Conservation (phyloP, 306 rosid genomes). For the Echinosophora koreensis region DNA sequence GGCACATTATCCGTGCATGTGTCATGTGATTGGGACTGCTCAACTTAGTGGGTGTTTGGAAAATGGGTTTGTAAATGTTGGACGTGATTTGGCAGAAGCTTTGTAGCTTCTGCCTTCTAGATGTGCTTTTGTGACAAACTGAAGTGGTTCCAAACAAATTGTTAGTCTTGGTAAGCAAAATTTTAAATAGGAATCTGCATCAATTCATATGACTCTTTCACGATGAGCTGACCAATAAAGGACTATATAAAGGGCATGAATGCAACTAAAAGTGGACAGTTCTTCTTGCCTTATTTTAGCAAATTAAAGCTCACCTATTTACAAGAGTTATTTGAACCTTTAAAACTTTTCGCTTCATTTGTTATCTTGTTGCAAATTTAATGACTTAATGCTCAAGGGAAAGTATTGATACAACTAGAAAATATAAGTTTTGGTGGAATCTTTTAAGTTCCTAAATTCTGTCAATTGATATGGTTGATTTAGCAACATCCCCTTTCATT, state of each 20-base stretch:
- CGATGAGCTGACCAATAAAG: conserved; percentile 10
- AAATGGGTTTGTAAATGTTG: too few relatives aligned
- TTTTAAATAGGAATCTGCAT: background rate
- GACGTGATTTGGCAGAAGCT: too few relatives aligned
- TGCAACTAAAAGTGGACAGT: conserved; percentile 11
- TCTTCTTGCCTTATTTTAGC: background rate
- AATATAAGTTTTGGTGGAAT: background rate
- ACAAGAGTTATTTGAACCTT: conserved; percentile 20
- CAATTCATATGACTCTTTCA: background rate
- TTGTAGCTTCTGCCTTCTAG: too few relatives aligned
- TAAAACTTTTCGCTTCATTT: conserved; percentile 23
- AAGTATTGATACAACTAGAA: conserved; percentile 19
- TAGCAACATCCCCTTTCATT: background rate
- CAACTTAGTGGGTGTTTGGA: background rate
- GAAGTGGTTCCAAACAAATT: too few relatives aligned
- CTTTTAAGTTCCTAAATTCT: background rate
- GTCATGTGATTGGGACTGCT: background rate
- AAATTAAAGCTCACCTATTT: background rate
- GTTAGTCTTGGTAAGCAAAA: background rate
- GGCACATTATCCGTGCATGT: background rate
- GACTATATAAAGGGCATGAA: background rate
- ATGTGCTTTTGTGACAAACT: too few relatives aligned
- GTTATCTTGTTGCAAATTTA: conserved; percentile 22
- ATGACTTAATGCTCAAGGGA: conserved; percentile 28
- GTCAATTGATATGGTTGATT: conserved; percentile 19